A percentile compares a stretch with the other conserved stretches of the same genome.
Conservation (phyloP, 306 rosid genomes). For the Quercus bicolor region DNA sequence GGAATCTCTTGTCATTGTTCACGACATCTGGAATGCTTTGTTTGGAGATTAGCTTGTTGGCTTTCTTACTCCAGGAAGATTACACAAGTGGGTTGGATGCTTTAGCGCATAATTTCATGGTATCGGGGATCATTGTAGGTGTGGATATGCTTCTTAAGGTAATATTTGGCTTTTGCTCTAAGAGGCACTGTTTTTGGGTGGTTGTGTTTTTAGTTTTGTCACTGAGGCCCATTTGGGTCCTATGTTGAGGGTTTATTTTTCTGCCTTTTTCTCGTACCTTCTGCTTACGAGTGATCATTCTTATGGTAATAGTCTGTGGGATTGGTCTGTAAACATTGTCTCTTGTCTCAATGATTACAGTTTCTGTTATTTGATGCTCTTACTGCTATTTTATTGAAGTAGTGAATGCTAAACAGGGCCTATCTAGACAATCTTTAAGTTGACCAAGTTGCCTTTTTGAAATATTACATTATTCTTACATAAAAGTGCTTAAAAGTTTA, state of each 20-base stretch:
- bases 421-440: not conserved
- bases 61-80: constrained; percentile 60
- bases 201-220: not conserved
- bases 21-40: constrained; percentile 60
- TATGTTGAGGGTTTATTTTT: constrained; percentile 2
- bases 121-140: constrained; percentile 53
- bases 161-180: constrained; percentile 4
- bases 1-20: constrained; percentile 63
- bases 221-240: not conserved
- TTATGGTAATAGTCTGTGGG: not conserved
- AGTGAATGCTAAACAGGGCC: not conserved
- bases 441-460: not conserved
- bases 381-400: not conserved
- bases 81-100: constrained; percentile 53
- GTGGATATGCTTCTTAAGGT: constrained; percentile 76
- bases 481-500: not conserved
- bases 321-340: not conserved
- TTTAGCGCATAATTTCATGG: constrained; percentile 41
- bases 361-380: not conserved
- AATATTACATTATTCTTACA: not conserved
- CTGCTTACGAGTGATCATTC: not conserved
- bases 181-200: not conserved
- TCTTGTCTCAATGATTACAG: not conserved
- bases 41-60: constrained; percentile 66
- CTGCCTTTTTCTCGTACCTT: not conserved